Percentiles rank a stretch among this genome's conserved stretches.
Conservation (phyloP, 176 grass and related monocot species). For the Guadua angustifolia region DNA sequence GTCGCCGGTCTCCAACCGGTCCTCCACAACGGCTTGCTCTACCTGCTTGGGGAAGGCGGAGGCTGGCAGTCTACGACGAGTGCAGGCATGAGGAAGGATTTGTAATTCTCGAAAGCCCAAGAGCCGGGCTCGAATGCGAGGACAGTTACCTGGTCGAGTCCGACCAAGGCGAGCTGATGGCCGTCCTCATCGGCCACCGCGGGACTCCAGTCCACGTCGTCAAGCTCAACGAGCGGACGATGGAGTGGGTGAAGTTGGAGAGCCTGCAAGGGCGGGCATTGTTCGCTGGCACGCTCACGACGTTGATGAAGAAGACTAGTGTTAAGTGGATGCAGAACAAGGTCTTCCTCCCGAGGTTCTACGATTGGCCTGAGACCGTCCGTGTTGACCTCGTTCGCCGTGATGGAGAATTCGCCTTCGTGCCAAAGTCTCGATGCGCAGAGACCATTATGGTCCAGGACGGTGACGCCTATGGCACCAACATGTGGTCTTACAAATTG, state of each 20-base stretch:
- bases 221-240: neutral
- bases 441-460: neutral
- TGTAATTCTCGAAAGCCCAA: neutral
- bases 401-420: neutral
- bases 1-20: neutral
- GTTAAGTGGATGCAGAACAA: conserved; percentile 33
- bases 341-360: neutral
- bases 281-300: neutral
- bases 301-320: neutral
- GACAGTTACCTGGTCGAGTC: conserved; percentile 2
- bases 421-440: neutral
- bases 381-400: neutral
- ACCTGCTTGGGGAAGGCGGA: neutral
- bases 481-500: neutral
- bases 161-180: neutral
- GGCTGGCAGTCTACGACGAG: neutral
- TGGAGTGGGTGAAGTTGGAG: conserved; percentile 32
- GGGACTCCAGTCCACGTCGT: neutral
- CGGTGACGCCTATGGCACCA: neutral
- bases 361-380: neutral
- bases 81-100: neutral
- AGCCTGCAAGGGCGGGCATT: neutral
- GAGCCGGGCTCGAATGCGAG: neutral
- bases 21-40: neutral
- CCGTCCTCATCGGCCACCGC: neutral